A percentile compares a stretch with the other conserved stretches of the same genome.
Evolutionary conservation across 768 basidiomycete genomes (phyloP).

Genomic region (Lentinula aciculospora): DNA sequence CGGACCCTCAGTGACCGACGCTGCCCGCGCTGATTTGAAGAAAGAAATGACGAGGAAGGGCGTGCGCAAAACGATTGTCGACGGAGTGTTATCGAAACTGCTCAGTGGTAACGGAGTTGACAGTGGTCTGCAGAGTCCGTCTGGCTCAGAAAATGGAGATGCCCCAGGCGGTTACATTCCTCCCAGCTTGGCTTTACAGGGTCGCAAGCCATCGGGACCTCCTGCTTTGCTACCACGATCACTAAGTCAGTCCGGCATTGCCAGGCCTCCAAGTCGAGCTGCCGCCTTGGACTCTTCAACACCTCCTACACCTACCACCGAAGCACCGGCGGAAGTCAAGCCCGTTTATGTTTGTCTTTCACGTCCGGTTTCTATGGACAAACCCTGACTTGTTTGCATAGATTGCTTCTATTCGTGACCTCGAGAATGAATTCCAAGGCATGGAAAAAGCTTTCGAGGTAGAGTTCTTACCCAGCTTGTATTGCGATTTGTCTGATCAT

Average conservation of each 20-base stretch:
- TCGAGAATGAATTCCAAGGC: conserved; percentile 77
- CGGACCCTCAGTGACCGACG: conserved; percentile 74
- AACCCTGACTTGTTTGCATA: conserved; percentile 19
- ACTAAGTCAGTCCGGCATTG: conserved; percentile 40
- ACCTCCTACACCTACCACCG: conserved; percentile 30
- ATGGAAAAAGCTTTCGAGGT: conserved; percentile 85
- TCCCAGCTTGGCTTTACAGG: conserved; percentile 64
- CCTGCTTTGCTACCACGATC: conserved; percentile 33
- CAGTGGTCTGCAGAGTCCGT: conserved; percentile 42
- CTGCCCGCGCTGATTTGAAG: conserved; percentile 89
- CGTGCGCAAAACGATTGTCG: conserved; percentile 84
- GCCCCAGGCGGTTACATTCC: conserved; percentile 53
- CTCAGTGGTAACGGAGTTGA: conserved; percentile 37
- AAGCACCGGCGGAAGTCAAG: conserved; percentile 40
- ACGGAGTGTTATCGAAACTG: conserved; percentile 68
- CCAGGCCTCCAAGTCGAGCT: conserved; percentile 61
- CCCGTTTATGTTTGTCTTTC: conserved; percentile 60
- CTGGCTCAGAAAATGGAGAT: conserved; percentile 60
- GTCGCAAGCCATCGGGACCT: conserved; percentile 40
- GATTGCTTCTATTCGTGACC: conserved; percentile 81
- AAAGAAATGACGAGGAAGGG: conserved; percentile 83
- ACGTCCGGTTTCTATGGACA: background rate
- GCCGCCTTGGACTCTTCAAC: conserved; percentile 35
- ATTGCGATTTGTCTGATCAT: background rate
- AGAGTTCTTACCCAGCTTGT: conserved; percentile 10